Conservation (phyloP, 2,329 filamentous ascomycete genomes). For the Botrytis hyacinthi region DNA sequence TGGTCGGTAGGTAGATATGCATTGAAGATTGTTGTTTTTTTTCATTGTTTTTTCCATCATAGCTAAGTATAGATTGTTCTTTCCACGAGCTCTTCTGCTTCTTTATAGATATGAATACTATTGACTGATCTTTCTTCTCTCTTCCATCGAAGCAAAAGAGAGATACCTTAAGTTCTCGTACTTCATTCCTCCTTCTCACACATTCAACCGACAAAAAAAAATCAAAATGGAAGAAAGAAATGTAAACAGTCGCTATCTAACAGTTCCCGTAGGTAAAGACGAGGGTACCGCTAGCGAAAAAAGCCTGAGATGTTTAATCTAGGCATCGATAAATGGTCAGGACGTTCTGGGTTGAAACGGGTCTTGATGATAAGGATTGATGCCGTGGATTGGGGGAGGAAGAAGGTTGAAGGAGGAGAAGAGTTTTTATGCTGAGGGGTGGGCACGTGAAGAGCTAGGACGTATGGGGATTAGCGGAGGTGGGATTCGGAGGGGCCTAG, state of each 20-base stretch:
- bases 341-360: constrained; percentile 67
- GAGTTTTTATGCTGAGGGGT: neutral
- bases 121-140: too few species aligned
- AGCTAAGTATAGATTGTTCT: too few species aligned
- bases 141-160: neutral
- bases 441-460: neutral
- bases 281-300: constrained; percentile 98
- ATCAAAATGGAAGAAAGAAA: constrained; percentile 36
- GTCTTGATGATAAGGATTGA: constrained; percentile 94
- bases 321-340: constrained; percentile 91
- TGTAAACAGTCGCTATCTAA: constrained; percentile 98
- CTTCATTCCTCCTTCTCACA: neutral
- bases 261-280: constrained; percentile 67
- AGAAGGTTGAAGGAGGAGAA: constrained; percentile 11
- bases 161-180: too few species aligned
- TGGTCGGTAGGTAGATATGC: too few species aligned
- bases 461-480: neutral
- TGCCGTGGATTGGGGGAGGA: constrained; percentile 55
- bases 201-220: neutral
- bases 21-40: too few species aligned
- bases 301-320: constrained; percentile 79
- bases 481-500: too few species aligned
- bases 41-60: too few species aligned
- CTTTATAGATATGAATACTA: too few species aligned
- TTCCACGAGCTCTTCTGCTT: too few species aligned